Evolutionary conservation across 108 stramenopile genomes (phyloP).

Genomic region (Nitzschia sp.): DNA sequence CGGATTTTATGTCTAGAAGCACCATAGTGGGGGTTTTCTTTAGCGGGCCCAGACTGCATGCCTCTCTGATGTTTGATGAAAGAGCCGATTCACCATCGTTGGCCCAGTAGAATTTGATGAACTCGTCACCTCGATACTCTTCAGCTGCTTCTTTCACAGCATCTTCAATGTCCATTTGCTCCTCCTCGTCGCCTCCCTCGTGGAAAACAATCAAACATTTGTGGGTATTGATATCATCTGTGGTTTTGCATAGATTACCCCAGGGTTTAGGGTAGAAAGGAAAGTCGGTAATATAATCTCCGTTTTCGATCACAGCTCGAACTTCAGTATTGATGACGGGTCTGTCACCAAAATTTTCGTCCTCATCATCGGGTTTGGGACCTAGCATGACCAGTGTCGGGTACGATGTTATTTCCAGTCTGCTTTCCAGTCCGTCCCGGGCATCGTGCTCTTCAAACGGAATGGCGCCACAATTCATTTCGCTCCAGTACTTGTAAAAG

Average conservation of each 20-base stretch:
- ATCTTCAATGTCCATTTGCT: conserved; percentile 58
- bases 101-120: conserved; percentile 58
- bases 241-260: conserved; percentile 53
- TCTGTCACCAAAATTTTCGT: conserved; percentile 42
- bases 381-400: conserved; percentile 64
- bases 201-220: conserved; percentile 61
- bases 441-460: conserved; percentile 53
- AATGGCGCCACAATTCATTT: conserved; percentile 69
- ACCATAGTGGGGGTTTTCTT: conserved; percentile 43
- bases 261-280: conserved; percentile 68
- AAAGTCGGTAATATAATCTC: conserved; percentile 58
- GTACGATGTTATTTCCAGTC: conserved; percentile 56
- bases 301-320: conserved; percentile 51
- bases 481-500: conserved; percentile 53
- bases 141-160: conserved; percentile 46
- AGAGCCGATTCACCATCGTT: conserved; percentile 22
- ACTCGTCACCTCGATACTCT: conserved; percentile 40
- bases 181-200: conserved; percentile 58
- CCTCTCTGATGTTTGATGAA: conserved; percentile 40
- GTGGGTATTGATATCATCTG: conserved; percentile 59
- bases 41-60: conserved; percentile 30
- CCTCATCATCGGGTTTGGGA: conserved; percentile 30
- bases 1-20: conserved; percentile 59
- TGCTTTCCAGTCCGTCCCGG: conserved; percentile 43
- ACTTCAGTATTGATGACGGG: conserved; percentile 52